Evolutionary conservation across 2,329 filamentous ascomycete genomes (phyloP).

Genomic region (Beauveria australis): DNA sequence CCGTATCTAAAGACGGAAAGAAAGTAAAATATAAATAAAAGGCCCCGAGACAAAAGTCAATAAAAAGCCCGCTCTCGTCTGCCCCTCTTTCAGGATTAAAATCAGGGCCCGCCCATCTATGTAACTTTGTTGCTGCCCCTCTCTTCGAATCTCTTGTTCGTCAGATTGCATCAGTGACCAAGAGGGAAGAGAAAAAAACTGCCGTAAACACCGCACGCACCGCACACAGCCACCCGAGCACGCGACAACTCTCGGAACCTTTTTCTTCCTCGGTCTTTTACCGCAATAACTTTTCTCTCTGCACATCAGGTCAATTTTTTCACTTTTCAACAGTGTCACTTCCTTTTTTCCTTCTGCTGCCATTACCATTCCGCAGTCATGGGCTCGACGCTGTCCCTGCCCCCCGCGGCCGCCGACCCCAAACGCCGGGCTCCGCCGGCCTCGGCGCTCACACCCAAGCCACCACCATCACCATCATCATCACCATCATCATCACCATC

Average conservation of each 20-base stretch:
- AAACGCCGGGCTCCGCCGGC: constrained; percentile 5
- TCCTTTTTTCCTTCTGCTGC: background rate
- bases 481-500: background rate
- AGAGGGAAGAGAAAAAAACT: background rate
- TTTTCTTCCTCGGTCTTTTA: background rate
- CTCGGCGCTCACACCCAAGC: background rate
- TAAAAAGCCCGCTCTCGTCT: background rate
- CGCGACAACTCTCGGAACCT: background rate
- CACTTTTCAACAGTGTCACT: background rate
- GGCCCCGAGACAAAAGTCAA: background rate
- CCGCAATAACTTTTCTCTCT: background rate
- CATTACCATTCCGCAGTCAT: background rate
- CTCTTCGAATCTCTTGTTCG: background rate
- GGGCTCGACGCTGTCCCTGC: constrained; percentile 6
- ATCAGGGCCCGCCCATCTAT: background rate
- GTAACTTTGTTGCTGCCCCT: background rate
- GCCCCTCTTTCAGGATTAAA: background rate
- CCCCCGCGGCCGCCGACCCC: background rate
- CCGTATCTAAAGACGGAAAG: too few relatives aligned
- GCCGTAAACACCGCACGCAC: constrained; percentile 4
- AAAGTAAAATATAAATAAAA: too few relatives aligned
- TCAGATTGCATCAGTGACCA: constrained; percentile 4
- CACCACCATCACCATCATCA: background rate
- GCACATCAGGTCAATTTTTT: background rate
- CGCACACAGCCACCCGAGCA: constrained; percentile 3